A percentile compares a stretch with the other conserved stretches of the same genome.
phyloP scores from a whole-genome alignment of 2,329 filamentous ascomycete species.

The Paecilomyces sp. region DNA sequence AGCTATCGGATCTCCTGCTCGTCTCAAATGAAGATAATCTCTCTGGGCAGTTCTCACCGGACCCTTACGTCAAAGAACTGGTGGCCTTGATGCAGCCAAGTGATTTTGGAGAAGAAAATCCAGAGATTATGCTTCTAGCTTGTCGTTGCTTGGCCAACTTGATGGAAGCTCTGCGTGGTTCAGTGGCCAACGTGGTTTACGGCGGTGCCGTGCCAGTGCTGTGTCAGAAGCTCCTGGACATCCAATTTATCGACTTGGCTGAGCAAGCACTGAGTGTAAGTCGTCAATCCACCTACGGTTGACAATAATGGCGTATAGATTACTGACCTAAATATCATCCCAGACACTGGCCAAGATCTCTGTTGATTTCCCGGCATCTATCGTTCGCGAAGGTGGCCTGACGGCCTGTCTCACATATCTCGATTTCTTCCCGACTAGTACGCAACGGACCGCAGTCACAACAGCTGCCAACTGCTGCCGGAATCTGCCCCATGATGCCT shows the following conservation, averaged over 20 bases:
- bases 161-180: conserved; percentile 92
- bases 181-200: conserved; percentile 92
- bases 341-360: conserved; percentile 94
- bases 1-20: conserved; percentile 84
- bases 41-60: conserved; percentile 87
- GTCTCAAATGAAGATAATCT: conserved; percentile 96
- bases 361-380: conserved; percentile 86
- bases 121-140: conserved; percentile 93
- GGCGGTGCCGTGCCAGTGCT: conserved; percentile 92
- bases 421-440: conserved; percentile 96
- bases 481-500: conserved; percentile 91
- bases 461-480: conserved; percentile 98
- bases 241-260: conserved; percentile 93
- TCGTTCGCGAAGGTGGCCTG: conserved; percentile 89
- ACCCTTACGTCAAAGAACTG: conserved; percentile 91
- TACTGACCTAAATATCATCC: background rate
- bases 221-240: conserved; percentile 91
- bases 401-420: conserved; percentile 94
- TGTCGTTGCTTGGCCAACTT: conserved; percentile 93
- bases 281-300: conserved; percentile 9
- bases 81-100: conserved; percentile 86
- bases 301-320: conserved; percentile 1
- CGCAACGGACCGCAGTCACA: conserved; percentile 90
- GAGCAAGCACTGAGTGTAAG: conserved; percentile 83
- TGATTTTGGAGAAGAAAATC: conserved; percentile 81